Conservation (phyloP, 192 early-diverging fungal species). For the Coemansia sp. region DNA sequence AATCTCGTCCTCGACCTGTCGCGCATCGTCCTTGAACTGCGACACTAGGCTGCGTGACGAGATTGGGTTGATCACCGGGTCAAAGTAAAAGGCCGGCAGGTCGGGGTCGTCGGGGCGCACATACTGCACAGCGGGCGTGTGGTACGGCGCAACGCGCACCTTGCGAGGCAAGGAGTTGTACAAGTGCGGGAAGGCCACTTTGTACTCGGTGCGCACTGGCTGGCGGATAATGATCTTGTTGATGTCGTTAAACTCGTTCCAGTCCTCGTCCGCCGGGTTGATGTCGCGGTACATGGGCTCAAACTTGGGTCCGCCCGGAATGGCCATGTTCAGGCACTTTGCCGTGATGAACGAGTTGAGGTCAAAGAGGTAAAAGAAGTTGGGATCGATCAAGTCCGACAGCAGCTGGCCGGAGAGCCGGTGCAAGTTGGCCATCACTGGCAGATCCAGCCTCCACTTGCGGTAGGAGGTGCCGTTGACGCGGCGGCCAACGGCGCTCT, state of each 20-base stretch:
- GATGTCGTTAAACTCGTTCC: conserved; percentile 99
- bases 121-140: conserved; percentile 87
- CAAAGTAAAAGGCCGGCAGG: conserved; percentile 96
- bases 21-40: conserved; percentile 66
- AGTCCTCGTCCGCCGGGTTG: conserved; percentile 96
- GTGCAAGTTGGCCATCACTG: conserved; percentile 93
- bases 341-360: conserved; percentile 94
- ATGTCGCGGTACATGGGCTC: conserved; percentile 97
- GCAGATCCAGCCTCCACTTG: conserved; percentile 87
- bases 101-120: conserved; percentile 91
- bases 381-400: conserved; percentile 91
- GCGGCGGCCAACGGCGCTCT: conserved; percentile 33
- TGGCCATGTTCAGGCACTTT: conserved; percentile 96
- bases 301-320: conserved; percentile 97
- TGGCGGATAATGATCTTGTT: conserved; percentile 99
- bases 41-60: conserved; percentile 52
- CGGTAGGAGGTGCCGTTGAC: conserved; percentile 89
- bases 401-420: conserved; percentile 89
- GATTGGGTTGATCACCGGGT: conserved; percentile 98
- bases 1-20: conserved; percentile 76
- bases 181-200: conserved; percentile 96
- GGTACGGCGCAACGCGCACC: conserved; percentile 90
- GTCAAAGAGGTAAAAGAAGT: conserved; percentile 99
- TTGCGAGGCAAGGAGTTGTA: conserved; percentile 96
- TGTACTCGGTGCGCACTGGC: conserved; percentile 98